Base-by-base conservation (phyloP, 2,329 filamentous ascomycete species). In the Ilyonectria robusta region DNA sequence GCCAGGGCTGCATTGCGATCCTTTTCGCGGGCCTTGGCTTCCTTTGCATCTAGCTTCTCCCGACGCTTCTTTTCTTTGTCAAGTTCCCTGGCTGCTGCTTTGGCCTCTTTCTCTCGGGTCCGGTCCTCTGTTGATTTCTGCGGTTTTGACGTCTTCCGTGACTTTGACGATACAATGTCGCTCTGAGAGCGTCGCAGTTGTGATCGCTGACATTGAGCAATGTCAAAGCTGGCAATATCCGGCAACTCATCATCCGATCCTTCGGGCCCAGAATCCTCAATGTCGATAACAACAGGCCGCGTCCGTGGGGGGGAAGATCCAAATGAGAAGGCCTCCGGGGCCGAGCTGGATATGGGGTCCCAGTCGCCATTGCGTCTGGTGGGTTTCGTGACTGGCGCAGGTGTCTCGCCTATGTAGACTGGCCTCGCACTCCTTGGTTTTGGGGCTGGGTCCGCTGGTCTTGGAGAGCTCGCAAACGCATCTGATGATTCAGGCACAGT, bases 1-100 rank as follows among this genome's bases (percentile, higher is more conserved):
- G 89, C 89, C 23, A 95, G 81, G 8, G 93, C 91, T 7, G 88
- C 87, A 11, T 88, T 89, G 3, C 84, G 83, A 69, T 91, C 87
- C 73, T 91, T 93, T 70, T 94, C 89, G 7, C 82, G 81, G 0
- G 85, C 86, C 69, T 88, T 92, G 57, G 88, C 84, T 62, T 90
- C 89, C 73, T 89, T 93, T 55, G 86, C 86, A 0, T 84, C 80
- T 61, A 90, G 85, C 55, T 86, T 90, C 64, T 91, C 88, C 3
- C 82, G 78, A 42, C 87, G 85, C 70, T 89, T 88, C 23, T 81
- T 82, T 66, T 87, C 86, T 65, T 85, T 88, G 53, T 90, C 88
- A 0, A 81, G 82, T 23, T 88, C 87, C 67, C 83, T 86, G 2
- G 84, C 84, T 2, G 82, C 80, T 2, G 82, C 81, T 72, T 85